These are phyloP conservation scores for Geoglossum glabrum DNA, from an alignment of 495 filamentous ascomycete species.

Conservation along the genomic window DNA sequence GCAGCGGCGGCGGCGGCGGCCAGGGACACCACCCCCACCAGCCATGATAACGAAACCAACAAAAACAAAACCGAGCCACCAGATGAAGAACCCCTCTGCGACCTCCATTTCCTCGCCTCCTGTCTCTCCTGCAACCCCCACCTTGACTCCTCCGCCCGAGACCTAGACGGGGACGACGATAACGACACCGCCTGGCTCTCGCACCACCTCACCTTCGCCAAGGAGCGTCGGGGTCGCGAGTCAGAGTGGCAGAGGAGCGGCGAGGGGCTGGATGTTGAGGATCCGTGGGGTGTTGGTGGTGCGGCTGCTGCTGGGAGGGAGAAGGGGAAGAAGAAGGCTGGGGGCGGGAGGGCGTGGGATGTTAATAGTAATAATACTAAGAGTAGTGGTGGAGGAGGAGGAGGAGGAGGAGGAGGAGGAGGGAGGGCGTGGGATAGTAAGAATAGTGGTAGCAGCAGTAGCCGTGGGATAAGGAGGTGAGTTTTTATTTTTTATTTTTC, in stretches of 20 bases:
- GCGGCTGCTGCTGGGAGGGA: conserved; percentile 26
- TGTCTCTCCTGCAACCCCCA: conserved; percentile 80
- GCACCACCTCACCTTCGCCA: conserved; percentile 66
- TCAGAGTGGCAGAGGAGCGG: conserved; percentile 74
- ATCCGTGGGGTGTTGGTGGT: conserved; percentile 71
- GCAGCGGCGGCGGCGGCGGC: too few species aligned
- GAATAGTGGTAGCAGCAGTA: too few species aligned
- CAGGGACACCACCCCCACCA: background rate
- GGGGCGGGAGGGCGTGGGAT: background rate
- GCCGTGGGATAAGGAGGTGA: too few species aligned
- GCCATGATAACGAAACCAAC: background rate
- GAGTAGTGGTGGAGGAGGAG: background rate
- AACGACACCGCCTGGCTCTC: conserved; percentile 27
- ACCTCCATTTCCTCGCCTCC: conserved; percentile 80
- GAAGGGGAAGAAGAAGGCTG: background rate
- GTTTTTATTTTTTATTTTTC: too few species aligned
- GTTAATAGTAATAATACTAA: background rate
- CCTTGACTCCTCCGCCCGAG: conserved; percentile 61
- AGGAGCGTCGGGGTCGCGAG: conserved; percentile 82
- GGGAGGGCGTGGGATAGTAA: background rate
- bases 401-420: background rate
- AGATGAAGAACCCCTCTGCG: conserved; percentile 55
- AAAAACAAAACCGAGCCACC: conserved; percentile 11
- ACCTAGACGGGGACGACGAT: conserved; percentile 39
- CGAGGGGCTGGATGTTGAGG: conserved; percentile 81